Conservation (phyloP, 176 grass and related monocot genomes). For the Zizania latifolia region DNA sequence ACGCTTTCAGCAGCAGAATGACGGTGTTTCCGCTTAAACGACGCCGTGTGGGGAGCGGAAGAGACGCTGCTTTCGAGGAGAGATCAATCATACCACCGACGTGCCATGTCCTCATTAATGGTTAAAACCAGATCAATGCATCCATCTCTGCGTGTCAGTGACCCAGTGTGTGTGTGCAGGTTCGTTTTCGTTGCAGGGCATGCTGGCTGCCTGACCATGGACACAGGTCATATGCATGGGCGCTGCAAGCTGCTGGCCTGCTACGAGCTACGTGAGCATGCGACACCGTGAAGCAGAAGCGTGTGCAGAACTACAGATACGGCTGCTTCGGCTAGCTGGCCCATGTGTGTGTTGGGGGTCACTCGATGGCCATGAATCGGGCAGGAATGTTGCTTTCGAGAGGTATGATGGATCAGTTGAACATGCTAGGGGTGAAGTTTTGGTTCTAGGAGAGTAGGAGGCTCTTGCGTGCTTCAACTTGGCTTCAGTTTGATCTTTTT, state of each 20-base stretch:
- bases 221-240: too few species aligned
- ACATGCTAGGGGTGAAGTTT: neutral
- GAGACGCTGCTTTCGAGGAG: conserved; percentile 28
- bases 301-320: neutral
- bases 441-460: neutral
- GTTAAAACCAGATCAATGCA: neutral
- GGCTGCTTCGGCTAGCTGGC: conserved; percentile 3
- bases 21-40: conserved; percentile 22
- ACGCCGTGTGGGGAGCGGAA: neutral
- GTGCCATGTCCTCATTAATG: neutral
- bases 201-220: too few species aligned
- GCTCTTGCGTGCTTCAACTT: neutral
- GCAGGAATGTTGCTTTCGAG: neutral
- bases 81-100: conserved; percentile 17
- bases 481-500: neutral
- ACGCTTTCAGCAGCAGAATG: conserved; percentile 39
- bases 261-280: neutral
- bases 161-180: too few species aligned
- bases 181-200: too few species aligned
- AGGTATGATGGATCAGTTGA: conserved; percentile 12
- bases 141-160: too few species aligned
- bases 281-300: too few species aligned
- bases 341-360: neutral
- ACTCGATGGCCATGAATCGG: neutral
- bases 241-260: too few species aligned